Percentiles rank a stretch among this genome's conserved stretches.
phyloP scores from a whole-genome alignment of 2,329 filamentous ascomycete species.

The Huntiella abstrusa region DNA sequence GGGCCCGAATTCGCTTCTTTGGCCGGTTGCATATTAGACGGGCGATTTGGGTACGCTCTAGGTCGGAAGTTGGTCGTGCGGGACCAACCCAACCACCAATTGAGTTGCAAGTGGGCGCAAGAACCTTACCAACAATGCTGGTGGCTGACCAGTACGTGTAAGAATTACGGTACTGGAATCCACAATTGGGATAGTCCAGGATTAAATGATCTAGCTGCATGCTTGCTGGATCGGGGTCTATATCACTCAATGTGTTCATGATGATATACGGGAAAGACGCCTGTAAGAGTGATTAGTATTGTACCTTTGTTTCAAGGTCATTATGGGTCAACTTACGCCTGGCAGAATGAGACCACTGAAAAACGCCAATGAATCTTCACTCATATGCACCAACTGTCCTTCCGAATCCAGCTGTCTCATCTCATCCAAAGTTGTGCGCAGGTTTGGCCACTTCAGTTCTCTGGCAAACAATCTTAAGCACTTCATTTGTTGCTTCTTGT shows the following conservation, averaged over 20 bases:
- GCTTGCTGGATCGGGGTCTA: constrained; percentile 48
- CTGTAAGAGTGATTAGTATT: constrained; percentile 16
- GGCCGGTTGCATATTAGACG: constrained; percentile 43
- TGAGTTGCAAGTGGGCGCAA: constrained; percentile 51
- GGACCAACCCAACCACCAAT: constrained; percentile 60
- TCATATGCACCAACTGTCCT: constrained; percentile 37
- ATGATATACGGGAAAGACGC: constrained; percentile 52
- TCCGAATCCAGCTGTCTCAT: constrained; percentile 42
- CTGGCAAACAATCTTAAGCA: constrained; percentile 49
- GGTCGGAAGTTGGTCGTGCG: constrained; percentile 46
- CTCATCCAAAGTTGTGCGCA: constrained; percentile 41
- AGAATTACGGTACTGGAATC: constrained; percentile 56
- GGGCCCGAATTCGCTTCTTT: constrained; percentile 34
- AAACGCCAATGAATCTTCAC: constrained; percentile 58
- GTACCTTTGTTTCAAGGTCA: background rate
- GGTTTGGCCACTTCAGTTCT: constrained; percentile 61
- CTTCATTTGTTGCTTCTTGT: constrained; percentile 49
- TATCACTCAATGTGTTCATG: constrained; percentile 61
- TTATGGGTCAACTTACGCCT: constrained; percentile 29
- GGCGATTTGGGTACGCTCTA: constrained; percentile 50
- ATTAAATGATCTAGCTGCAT: constrained; percentile 48
- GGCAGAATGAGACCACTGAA: constrained; percentile 57
- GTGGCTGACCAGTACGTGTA: constrained; percentile 60
- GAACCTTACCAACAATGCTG: constrained; percentile 56
- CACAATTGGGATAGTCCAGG: constrained; percentile 48